These are phyloP conservation scores for Colletotrichum lupini DNA, from an alignment of 2,329 filamentous ascomycete species.

Conservation along the genomic window DNA sequence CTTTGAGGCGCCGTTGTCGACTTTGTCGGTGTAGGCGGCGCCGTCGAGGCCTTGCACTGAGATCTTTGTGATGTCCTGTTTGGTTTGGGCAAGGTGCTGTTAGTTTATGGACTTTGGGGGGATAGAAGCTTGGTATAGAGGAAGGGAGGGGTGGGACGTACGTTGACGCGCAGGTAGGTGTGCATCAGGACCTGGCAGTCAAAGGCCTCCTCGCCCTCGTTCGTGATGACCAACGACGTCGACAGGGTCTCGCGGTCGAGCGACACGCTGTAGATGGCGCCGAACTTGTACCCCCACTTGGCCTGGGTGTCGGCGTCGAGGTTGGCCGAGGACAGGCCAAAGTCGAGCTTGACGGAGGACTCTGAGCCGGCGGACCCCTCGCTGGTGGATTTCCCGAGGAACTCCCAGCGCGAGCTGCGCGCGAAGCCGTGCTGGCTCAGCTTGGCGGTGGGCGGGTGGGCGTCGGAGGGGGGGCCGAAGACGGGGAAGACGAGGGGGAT, in stretches of 20 bases:
- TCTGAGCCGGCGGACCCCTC: conserved; percentile 47
- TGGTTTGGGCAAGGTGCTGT: background rate
- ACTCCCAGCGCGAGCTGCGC: conserved; percentile 90
- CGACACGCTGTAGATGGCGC: conserved; percentile 92
- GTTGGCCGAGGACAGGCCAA: conserved; percentile 83
- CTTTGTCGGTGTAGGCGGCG: conserved; percentile 86
- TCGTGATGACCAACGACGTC: conserved; percentile 88
- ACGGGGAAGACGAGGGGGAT: conserved; percentile 95
- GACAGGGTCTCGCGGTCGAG: conserved; percentile 79
- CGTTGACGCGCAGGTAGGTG: conserved; percentile 86
- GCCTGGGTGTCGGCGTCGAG: conserved; percentile 75
- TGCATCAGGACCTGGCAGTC: conserved; percentile 94
- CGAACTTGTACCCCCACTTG: conserved; percentile 89
- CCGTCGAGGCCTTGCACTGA: conserved; percentile 80
- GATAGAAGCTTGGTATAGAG: too few species aligned
- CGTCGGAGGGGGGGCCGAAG: conserved; percentile 82
- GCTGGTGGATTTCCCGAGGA: conserved; percentile 81
- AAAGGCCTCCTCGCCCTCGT: conserved; percentile 84
- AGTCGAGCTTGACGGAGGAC: conserved; percentile 88
- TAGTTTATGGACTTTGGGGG: background rate
- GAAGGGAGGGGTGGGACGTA: conserved; percentile 49
- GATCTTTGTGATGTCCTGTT: conserved; percentile 81
- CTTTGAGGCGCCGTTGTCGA: conserved; percentile 72
- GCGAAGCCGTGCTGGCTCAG: conserved; percentile 97
- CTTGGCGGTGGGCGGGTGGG: conserved; percentile 77